Evolutionary conservation across 768 basidiomycete species (phyloP).

Genomic region (Baorangia bicolor): DNA sequence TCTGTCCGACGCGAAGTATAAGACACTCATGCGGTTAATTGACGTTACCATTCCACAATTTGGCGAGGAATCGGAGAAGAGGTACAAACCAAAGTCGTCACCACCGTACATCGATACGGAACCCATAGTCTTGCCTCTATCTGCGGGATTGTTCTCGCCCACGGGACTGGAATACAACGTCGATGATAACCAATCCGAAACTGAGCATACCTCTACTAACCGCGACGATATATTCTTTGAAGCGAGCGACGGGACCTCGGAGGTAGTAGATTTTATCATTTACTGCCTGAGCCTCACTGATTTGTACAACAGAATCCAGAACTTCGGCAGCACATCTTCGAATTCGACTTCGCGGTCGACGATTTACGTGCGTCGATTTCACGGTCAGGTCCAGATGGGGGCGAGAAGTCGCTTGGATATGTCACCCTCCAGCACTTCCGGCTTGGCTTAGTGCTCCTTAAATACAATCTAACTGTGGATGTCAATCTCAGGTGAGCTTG

Average conservation of each 20-base stretch:
- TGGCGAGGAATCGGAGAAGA: slow-evolving; percentile 42
- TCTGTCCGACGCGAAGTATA: slow-evolving; percentile 87
- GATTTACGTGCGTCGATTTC: slow-evolving; percentile 76
- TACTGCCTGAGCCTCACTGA: not conserved
- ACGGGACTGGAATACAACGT: slow-evolving; percentile 66
- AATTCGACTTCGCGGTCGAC: slow-evolving; percentile 86
- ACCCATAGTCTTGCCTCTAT: slow-evolving; percentile 47
- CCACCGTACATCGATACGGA: slow-evolving; percentile 24
- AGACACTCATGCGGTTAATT: slow-evolving; percentile 87
- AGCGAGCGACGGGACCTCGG: slow-evolving; percentile 58
- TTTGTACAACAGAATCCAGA: slow-evolving; percentile 30
- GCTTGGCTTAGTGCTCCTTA: slow-evolving; percentile 68
- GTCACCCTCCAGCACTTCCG: slow-evolving; percentile 77
- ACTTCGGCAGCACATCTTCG: slow-evolving; percentile 63
- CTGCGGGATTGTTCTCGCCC: slow-evolving; percentile 54
- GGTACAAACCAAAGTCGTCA: slow-evolving; percentile 17
- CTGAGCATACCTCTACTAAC: slow-evolving; percentile 37
- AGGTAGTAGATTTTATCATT: slow-evolving; percentile 38
- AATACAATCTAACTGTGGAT: slow-evolving; percentile 85
- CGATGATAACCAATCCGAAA: slow-evolving; percentile 54
- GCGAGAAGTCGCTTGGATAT: slow-evolving; percentile 76
- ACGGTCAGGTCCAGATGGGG: slow-evolving; percentile 58
- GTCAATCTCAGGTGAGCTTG: slow-evolving; percentile 66
- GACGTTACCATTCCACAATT: slow-evolving; percentile 90
- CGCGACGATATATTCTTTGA: slow-evolving; percentile 69